Percentiles rank a stretch among this genome's conserved stretches.
Evolutionary conservation across 2,329 filamentous ascomycete genomes (phyloP).

Genomic region (Lachnellula suecica): DNA sequence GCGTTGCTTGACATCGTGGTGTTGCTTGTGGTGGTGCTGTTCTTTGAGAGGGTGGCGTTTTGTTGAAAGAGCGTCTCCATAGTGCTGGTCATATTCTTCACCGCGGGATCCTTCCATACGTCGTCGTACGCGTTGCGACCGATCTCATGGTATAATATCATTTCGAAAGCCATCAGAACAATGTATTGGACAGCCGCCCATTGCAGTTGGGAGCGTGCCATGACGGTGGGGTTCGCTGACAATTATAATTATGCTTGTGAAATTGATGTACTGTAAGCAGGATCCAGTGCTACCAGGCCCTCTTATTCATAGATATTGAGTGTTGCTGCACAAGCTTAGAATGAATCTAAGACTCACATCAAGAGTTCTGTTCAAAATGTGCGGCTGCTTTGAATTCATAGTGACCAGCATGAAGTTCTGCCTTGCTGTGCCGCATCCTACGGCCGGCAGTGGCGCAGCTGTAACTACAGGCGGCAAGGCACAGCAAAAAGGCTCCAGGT

Average conservation of each 20-base stretch:
- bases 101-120: constrained; percentile 1
- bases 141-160: constrained; percentile 3
- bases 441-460: too few species aligned
- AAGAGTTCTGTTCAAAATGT: not conserved
- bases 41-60: constrained; percentile 1
- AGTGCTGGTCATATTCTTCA: constrained; percentile 3
- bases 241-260: too few species aligned
- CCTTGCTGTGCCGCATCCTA: not conserved
- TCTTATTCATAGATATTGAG: not conserved
- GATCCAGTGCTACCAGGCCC: too few species aligned
- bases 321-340: not conserved
- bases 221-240: not conserved
- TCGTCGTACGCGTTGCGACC: not conserved
- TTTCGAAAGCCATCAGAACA: not conserved
- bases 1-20: too few species aligned
- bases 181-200: constrained; percentile 1
- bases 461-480: too few species aligned
- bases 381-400: not conserved
- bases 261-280: too few species aligned
- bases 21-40: not conserved
- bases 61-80: not conserved
- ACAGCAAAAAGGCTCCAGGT: too few species aligned
- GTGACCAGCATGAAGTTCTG: not conserved
- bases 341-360: not conserved
- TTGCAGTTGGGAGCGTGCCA: constrained; percentile 3